Conservation (phyloP, 1,139 yeast species). For the Saccharomyces hybrid region DNA sequence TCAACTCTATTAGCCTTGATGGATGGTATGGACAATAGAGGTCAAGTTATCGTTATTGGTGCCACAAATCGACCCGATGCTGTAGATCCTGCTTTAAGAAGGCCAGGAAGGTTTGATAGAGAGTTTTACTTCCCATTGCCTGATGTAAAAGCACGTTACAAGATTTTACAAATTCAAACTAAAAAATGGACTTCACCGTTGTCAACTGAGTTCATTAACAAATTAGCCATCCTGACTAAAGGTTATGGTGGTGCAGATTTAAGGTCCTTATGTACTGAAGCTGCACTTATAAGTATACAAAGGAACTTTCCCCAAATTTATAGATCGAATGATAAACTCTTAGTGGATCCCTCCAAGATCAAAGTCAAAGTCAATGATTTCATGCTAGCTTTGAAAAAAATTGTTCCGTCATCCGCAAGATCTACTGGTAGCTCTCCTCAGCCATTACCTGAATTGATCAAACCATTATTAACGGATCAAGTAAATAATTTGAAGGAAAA, state of each 20-base stretch:
- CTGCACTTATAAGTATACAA: constrained; percentile 87
- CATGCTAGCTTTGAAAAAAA: constrained; percentile 75
- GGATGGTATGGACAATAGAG: constrained; percentile 98
- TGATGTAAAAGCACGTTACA: constrained; percentile 66
- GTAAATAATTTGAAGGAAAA: constrained; percentile 42
- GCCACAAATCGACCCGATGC: constrained; percentile 98
- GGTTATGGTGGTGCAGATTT: constrained; percentile 99
- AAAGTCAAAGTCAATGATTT: constrained; percentile 81
- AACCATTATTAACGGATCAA: constrained; percentile 50
- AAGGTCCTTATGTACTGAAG: constrained; percentile 90
- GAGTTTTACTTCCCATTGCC: constrained; percentile 96
- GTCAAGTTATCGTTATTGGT: constrained; percentile 95
- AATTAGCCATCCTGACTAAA: constrained; percentile 74
- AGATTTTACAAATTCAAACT: constrained; percentile 78
- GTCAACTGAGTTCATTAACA: constrained; percentile 48
- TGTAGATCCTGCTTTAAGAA: constrained; percentile 90
- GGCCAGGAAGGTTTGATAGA: constrained; percentile 96
- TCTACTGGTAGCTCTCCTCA: constrained; percentile 68
- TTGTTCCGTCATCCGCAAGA: constrained; percentile 87
- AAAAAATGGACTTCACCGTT: constrained; percentile 79
- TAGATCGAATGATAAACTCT: constrained; percentile 61
- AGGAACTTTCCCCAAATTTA: constrained; percentile 91
- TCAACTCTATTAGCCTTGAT: constrained; percentile 87
- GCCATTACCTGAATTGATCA: constrained; percentile 69
- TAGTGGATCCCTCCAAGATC: constrained; percentile 64